A percentile compares a stretch with the other conserved stretches of the same genome.
These are phyloP conservation scores for Suillus variegatus DNA, from an alignment of 768 basidiomycete genomes.

Conservation along the genomic window DNA sequence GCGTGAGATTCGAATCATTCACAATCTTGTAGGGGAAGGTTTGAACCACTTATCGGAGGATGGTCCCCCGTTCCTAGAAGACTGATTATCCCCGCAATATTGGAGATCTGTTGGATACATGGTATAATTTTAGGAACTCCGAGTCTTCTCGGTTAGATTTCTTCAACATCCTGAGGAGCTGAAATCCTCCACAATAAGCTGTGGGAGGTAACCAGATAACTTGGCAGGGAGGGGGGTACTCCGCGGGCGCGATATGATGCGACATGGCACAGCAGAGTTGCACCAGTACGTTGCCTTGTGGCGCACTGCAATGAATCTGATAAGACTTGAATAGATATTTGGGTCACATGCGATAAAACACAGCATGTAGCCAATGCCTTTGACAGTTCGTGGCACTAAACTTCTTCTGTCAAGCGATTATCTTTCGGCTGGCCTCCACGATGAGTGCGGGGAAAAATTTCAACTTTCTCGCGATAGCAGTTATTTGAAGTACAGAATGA, in stretches of 20 bases:
- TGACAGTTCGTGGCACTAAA: constrained; percentile 61
- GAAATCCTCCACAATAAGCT: constrained; percentile 90
- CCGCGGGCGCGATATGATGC: not conserved
- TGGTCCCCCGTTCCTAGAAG: constrained; percentile 93
- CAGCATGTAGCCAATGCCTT: constrained; percentile 48
- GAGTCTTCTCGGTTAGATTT: constrained; percentile 85
- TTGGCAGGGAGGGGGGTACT: not conserved
- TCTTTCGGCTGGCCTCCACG: not conserved
- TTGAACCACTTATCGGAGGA: constrained; percentile 71
- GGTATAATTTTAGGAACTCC: constrained; percentile 58
- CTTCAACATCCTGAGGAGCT: constrained; percentile 87
- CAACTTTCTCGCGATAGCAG: not conserved
- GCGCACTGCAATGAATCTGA: not conserved
- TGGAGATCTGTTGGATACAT: constrained; percentile 58
- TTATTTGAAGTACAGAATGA: not conserved
- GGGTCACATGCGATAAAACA: not conserved
- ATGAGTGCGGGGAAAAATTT: not conserved
- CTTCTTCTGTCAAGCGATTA: not conserved
- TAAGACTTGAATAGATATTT: not conserved
- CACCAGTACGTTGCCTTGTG: not conserved
- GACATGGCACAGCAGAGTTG: not conserved
- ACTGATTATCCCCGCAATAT: constrained; percentile 85
- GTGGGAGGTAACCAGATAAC: constrained; percentile 78
- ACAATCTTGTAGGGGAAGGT: constrained; percentile 75
- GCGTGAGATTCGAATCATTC: not conserved